Base-by-base conservation (phyloP, 257 asterid species). In the Echium plantagineum region DNA sequence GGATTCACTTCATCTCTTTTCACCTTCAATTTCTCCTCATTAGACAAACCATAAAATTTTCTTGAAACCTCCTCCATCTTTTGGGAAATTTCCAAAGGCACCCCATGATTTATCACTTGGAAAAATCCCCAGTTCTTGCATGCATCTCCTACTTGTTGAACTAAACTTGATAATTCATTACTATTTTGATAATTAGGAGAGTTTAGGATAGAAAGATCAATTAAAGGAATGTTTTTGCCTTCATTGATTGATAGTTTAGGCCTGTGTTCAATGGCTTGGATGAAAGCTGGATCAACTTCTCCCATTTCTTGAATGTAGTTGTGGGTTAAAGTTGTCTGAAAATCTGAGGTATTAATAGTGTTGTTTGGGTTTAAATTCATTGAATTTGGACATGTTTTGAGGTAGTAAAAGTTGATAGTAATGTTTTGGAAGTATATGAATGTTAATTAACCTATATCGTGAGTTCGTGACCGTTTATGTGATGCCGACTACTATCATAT, bases 101-200 rank as follows among this genome's bases (percentile, higher is more conserved):
- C 90, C 20, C 96, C 96, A n/a, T 88, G 94, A 70, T 83, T 81
- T 67, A 81, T 83, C 72, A 83, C 88, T 78, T 85, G 95, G 71
- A 88, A 83, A 65, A 88, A 88, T 0, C 94, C 94, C 88, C 88
- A 88, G 4, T 71, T 71, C 65, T 64, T 60, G 69, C 71, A 71
- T 17, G 53, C 52, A 21, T 47, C 42, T 54, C 48, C 53, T 49
- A 60, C 65, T 15, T 83, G 71, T 0, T 81, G 46, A 47, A 83
- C 81, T 28, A 85, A 74, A 46, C 56, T 52, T 9, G 63, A 62
- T 10, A 78, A 9, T 51, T 66, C 69, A 1, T 68, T 21, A 13
- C 63, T 6, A 0, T 73, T 72, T 0, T 77, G 46, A 35, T 66
- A n/a, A 2, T 55, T 0, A 1, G 55, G 52, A 55, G 76, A 66